phyloP scores from a whole-genome alignment of 2,329 filamentous ascomycete genomes.

The Kalaharituber pfeilii region DNA sequence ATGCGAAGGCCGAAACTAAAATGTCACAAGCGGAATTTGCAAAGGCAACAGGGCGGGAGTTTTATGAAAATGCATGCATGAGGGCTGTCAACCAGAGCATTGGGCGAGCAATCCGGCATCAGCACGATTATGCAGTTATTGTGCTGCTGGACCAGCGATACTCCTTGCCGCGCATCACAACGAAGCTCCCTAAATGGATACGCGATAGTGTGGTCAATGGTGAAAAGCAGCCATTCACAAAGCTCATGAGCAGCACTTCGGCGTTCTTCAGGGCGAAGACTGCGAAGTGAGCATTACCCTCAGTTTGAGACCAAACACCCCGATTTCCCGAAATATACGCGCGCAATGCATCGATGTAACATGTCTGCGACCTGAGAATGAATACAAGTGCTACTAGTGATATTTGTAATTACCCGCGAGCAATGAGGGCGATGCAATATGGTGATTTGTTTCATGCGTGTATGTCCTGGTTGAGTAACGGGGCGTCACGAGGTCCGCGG shows the following conservation, averaged over 20 bases:
- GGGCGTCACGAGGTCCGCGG: too few relatives aligned
- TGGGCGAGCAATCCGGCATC: slow-evolving; percentile 76
- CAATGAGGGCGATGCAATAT: too few relatives aligned
- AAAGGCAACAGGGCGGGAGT: slow-evolving; percentile 26
- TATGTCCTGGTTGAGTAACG: too few relatives aligned
- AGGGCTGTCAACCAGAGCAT: slow-evolving; percentile 93
- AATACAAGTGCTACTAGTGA: too few relatives aligned
- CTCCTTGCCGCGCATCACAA: slow-evolving; percentile 50
- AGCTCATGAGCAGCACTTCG: slow-evolving; percentile 41
- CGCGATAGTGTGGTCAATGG: slow-evolving; percentile 43
- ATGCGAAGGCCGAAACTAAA: neutral
- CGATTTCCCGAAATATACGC: too few relatives aligned
- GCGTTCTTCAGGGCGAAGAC: slow-evolving; percentile 42
- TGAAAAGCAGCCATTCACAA: slow-evolving; percentile 37
- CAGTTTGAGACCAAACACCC: too few relatives aligned
- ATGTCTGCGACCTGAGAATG: too few relatives aligned
- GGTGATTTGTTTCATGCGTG: too few relatives aligned
- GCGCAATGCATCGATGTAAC: too few relatives aligned
- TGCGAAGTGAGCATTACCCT: neutral
- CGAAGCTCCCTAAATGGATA: slow-evolving; percentile 84
- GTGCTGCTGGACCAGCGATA: slow-evolving; percentile 71
- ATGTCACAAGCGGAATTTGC: slow-evolving; percentile 19
- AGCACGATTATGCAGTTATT: slow-evolving; percentile 77
- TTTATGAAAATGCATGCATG: slow-evolving; percentile 58
- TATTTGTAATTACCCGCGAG: too few relatives aligned